Conservation (phyloP, 1,284 basidiomycete genomes). For the Malassezia sp. region DNA sequence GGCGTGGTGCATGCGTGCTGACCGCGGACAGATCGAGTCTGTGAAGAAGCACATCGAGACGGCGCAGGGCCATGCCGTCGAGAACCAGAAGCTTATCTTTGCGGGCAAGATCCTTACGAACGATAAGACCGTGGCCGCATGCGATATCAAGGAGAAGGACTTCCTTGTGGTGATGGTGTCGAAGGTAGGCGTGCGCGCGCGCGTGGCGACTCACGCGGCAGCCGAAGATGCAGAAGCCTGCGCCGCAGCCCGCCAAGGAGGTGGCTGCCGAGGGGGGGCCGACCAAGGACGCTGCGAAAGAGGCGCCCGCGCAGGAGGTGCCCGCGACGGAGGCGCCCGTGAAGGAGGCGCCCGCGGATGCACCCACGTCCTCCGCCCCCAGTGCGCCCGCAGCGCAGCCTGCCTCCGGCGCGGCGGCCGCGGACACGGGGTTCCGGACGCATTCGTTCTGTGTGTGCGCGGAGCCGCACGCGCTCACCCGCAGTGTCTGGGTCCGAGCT, state of each 20-base stretch:
- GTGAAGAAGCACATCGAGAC: slow-evolving; percentile 78
- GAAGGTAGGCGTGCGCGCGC: too few relatives aligned
- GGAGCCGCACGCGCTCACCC: neutral
- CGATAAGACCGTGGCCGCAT: slow-evolving; percentile 73
- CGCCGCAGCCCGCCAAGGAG: slow-evolving; percentile 8
- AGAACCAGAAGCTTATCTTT: slow-evolving; percentile 86
- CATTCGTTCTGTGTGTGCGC: slow-evolving; percentile 11
- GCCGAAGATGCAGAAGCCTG: slow-evolving; percentile 25
- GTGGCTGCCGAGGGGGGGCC: neutral
- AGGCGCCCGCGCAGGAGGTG: slow-evolving; percentile 7
- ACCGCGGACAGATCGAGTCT: slow-evolving; percentile 51
- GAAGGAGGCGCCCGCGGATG: neutral
- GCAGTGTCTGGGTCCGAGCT: slow-evolving; percentile 27
- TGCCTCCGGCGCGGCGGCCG: neutral
- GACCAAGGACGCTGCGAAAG: slow-evolving; percentile 23
- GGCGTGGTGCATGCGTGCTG: too few relatives aligned
- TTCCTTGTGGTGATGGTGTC: slow-evolving; percentile 97
- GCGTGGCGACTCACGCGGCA: slow-evolving; percentile 20
- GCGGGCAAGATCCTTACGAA: slow-evolving; percentile 87
- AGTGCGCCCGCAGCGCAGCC: neutral
- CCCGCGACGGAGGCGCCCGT: neutral
- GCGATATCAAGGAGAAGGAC: slow-evolving; percentile 94
- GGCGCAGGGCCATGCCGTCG: slow-evolving; percentile 62
- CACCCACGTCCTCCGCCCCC: too few relatives aligned
- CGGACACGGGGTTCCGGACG: slow-evolving; percentile 1